These are phyloP conservation scores for Populus euphratica DNA, from an alignment of 345 rosid genomes.

Conservation along the genomic window DNA sequence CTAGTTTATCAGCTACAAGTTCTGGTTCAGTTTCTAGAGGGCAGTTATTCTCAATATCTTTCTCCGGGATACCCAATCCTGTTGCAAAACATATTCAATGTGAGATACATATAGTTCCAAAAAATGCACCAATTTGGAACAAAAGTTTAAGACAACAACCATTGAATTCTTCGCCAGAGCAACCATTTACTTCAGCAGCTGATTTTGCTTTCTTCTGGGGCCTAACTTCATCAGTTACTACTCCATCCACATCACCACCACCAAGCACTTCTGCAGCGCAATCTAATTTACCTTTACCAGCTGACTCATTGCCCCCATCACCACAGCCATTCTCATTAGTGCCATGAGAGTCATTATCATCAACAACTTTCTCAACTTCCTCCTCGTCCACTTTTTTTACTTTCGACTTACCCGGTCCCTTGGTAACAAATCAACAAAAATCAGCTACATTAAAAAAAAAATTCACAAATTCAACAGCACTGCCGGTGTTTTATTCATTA, in stretches of 20 bases:
- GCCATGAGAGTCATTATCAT: constrained; percentile 20
- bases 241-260: constrained; percentile 33
- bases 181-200: constrained; percentile 31
- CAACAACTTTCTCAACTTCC: constrained; percentile 27
- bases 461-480: background rate
- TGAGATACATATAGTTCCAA: constrained; percentile 7
- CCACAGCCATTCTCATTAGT: constrained; percentile 25
- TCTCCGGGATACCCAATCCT: constrained; percentile 37
- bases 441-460: background rate
- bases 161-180: constrained; percentile 34
- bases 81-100: constrained; percentile 17
- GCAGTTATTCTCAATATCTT: constrained; percentile 23
- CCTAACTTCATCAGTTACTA: constrained; percentile 38
- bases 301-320: constrained; percentile 19
- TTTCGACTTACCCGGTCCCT: constrained; percentile 50
- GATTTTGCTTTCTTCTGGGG: constrained; percentile 72
- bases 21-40: constrained; percentile 23
- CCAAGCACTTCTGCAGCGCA: constrained; percentile 22
- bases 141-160: constrained; percentile 32
- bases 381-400: constrained; percentile 38
- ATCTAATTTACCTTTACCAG: constrained; percentile 34
- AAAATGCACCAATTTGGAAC: background rate
- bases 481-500: constrained; percentile 21
- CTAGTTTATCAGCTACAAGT: no score
- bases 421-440: background rate